A percentile compares a stretch with the other conserved stretches of the same genome.
Conservation (phyloP, 2,329 filamentous ascomycete species). For the Zymoseptoria passerinii region DNA sequence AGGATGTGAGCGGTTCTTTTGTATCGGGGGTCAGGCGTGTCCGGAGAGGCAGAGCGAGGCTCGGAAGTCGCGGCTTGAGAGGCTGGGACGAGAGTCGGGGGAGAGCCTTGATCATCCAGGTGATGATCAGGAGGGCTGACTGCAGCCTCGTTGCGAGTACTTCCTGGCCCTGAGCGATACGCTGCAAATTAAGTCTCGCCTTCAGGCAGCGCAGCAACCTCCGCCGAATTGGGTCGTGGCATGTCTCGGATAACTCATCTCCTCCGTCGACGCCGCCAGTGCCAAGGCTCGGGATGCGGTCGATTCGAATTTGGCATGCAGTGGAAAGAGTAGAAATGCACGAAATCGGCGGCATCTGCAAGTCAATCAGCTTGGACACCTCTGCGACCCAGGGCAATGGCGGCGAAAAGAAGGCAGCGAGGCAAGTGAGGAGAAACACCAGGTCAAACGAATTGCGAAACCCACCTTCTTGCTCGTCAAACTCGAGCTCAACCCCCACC, state of each 20-base stretch:
- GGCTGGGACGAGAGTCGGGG: not conserved
- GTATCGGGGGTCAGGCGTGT: conserved; percentile 26
- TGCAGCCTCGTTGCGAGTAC: not conserved
- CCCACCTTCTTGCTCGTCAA: not conserved
- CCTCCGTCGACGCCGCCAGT: not conserved
- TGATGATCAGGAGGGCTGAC: not conserved
- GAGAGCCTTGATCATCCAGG: not conserved
- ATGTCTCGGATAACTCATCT: not conserved
- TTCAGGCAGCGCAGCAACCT: not conserved
- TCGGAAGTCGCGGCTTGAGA: not conserved
- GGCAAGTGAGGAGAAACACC: too few species aligned
- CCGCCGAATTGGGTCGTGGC: not conserved
- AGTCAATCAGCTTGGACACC: not conserved
- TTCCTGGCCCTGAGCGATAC: too few species aligned
- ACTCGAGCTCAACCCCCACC: not conserved
- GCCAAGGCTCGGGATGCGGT: not conserved
- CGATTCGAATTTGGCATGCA: not conserved
- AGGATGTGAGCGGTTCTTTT: not conserved
- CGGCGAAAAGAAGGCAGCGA: not conserved
- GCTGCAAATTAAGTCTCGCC: too few species aligned
- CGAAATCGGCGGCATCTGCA: not conserved
- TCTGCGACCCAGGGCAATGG: not conserved
- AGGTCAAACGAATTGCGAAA: not conserved
- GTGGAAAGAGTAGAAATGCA: not conserved
- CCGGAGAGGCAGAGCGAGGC: not conserved